Percentiles rank a stretch among this genome's conserved stretches.
Conservation (phyloP, 441 rosid genomes). For the Bocquillonia castaneifolia region DNA sequence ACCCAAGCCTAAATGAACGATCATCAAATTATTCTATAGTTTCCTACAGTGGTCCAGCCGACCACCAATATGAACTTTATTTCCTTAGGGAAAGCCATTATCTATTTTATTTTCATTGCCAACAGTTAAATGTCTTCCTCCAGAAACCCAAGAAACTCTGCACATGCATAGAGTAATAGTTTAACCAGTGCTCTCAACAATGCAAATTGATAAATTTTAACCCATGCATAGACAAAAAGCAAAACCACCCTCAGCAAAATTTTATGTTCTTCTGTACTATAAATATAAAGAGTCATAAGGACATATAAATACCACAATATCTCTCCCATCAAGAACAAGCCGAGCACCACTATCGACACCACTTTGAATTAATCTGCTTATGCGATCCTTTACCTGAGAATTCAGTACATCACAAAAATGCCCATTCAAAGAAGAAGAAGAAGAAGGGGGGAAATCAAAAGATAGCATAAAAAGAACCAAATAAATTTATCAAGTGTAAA, state of each 20-base stretch:
- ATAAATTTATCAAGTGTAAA: slow-evolving; percentile 4
- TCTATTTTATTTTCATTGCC: neutral
- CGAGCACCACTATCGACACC: slow-evolving; percentile 72
- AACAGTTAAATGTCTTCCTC: neutral
- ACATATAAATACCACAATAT: slow-evolving; percentile 47
- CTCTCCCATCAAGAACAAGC: slow-evolving; percentile 78
- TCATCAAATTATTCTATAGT: neutral
- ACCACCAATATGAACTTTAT: neutral
- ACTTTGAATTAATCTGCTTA: slow-evolving; percentile 61
- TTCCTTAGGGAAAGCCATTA: too few species aligned
- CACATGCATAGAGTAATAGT: neutral
- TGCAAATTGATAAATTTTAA: neutral
- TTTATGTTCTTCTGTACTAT: neutral
- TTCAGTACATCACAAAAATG: slow-evolving; percentile 7
- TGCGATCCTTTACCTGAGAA: slow-evolving; percentile 75
- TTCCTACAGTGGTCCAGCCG: neutral
- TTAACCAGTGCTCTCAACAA: neutral
- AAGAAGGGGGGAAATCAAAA: too few species aligned
- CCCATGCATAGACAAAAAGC: neutral
- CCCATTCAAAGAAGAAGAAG: neutral
- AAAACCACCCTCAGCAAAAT: neutral
- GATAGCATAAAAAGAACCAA: neutral
- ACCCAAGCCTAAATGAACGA: neutral
- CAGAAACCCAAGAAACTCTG: neutral
- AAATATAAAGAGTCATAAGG: neutral